Base-by-base conservation (phyloP, 2,329 filamentous ascomycete genomes). In the Hypoxylon sp. region DNA sequence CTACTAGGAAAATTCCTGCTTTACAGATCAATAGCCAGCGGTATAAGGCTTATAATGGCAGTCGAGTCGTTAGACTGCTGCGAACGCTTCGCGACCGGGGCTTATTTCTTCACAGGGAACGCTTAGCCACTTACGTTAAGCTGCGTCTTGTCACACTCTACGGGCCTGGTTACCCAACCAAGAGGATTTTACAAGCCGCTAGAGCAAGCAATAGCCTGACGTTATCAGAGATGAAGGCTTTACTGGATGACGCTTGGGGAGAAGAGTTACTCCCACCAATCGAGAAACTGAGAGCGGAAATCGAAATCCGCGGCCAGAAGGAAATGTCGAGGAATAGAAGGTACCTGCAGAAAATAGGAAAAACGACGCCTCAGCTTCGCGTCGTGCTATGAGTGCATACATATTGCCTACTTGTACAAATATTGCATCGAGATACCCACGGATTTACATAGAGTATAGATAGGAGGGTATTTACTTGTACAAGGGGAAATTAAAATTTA, bases 211-310 rank as follows among this genome's bases (percentile, higher is more conserved):
- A 79, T 61, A 74, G 65, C 19, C 66, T 80, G 11, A 73, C 71
- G 2, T 58, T 82, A 2, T 45, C 55, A 5, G 72, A 80, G 45
- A 79, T 80, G 62, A 81, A 80, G 71, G 60, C 45, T 2, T 57
- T 80, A n/a, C 76, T 80, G 41, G 79, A 82, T 36, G 68, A 74
- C 14, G 79, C 79, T 0, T 83, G 81, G 81, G 79, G 75, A 14
- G 59, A 58, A 9, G 70, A 74, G 5, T 61, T 82, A 9, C 74
- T 82, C 4, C 78, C 78, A 5, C 57, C 74, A 0, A 19, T 78
- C 6, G 59, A 74, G 1, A 61, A 74, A 48, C 63, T 82, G 23
- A 52, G 69, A 43, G 65, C 61, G 5, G 56, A 74, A 2, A 71
- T 80, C 14, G 67, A 72, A n/a, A 65, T 61, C 45, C 74, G 55